A percentile compares a stretch with the other conserved stretches of the same genome.
Evolutionary conservation across 177 flowering plant species (phyloP).

Genomic region (Vitis hybrid): DNA sequence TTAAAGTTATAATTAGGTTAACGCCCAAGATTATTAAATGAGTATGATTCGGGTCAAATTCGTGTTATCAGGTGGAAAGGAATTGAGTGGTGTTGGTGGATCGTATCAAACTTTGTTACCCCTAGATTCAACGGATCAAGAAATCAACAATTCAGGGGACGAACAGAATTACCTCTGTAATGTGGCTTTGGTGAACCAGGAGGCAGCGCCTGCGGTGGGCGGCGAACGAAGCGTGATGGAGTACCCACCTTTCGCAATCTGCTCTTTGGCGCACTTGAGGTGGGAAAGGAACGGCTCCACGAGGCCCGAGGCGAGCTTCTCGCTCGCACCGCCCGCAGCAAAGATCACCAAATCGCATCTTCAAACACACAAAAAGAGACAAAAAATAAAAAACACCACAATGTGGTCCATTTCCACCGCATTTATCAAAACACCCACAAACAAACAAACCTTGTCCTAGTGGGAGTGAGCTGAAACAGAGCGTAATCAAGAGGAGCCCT

Average conservation of each 20-base stretch:
- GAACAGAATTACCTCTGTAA: slow-evolving; percentile 54
- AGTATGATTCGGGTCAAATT: too few species aligned
- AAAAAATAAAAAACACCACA: slow-evolving; percentile 1
- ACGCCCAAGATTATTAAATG: too few species aligned
- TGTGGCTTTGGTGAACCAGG: slow-evolving; percentile 86
- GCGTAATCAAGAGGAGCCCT: slow-evolving; percentile 70
- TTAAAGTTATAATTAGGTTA: too few species aligned
- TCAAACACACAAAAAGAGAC: slow-evolving; percentile 4
- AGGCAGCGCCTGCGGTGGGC: slow-evolving; percentile 12
- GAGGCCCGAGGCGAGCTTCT: slow-evolving; percentile 84
- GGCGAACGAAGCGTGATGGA: slow-evolving; percentile 64
- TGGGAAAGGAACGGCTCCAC: slow-evolving; percentile 72
- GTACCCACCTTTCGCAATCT: slow-evolving; percentile 86
- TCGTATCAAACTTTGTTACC: neutral
- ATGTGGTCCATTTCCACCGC: neutral
- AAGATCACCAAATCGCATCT: slow-evolving; percentile 88
- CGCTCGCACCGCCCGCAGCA: slow-evolving; percentile 42
- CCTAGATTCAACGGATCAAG: neutral
- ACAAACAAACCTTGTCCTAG: slow-evolving; percentile 54
- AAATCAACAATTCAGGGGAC: neutral
- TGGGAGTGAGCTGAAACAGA: slow-evolving; percentile 79
- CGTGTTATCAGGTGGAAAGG: too few species aligned
- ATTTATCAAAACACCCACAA: neutral
- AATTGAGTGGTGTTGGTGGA: too few species aligned
- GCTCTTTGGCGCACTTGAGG: slow-evolving; percentile 67